A percentile compares a stretch with the other conserved stretches of the same genome.
phyloP scores from a whole-genome alignment of 2,329 filamentous ascomycete species.

The Cucurbitaria berberidis region DNA sequence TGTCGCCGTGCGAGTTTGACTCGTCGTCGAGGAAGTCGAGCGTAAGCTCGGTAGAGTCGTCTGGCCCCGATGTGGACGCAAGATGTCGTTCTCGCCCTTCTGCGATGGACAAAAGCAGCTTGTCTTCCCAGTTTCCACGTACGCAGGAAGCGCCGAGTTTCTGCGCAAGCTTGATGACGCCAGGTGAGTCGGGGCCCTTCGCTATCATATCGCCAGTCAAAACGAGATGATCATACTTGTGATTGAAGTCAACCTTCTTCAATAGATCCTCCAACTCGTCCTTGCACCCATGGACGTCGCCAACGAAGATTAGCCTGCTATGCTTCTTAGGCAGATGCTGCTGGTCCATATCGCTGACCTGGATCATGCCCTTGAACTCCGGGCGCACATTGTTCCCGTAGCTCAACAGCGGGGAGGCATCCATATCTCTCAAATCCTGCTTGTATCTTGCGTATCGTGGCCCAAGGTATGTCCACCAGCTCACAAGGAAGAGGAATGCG shows the following conservation, averaged over 20 bases:
- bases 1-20: conserved; percentile 41
- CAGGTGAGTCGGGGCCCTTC: conserved; percentile 80
- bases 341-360: conserved; percentile 57
- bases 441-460: conserved; percentile 46
- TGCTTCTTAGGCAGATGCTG: conserved; percentile 53
- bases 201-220: conserved; percentile 61
- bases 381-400: conserved; percentile 58
- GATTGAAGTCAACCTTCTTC: conserved; percentile 67
- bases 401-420: conserved; percentile 28
- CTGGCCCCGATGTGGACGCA: conserved; percentile 25
- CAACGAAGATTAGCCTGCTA: conserved; percentile 77
- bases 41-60: conserved; percentile 42
- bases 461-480: conserved; percentile 47
- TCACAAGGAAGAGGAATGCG: conserved; percentile 37
- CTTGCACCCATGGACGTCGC: conserved; percentile 91
- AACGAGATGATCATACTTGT: conserved; percentile 57
- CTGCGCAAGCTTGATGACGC: conserved; percentile 78
- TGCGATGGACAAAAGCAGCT: conserved; percentile 71
- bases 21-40: conserved; percentile 39
- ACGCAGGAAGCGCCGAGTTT: conserved; percentile 78
- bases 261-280: conserved; percentile 67
- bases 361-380: conserved; percentile 57
- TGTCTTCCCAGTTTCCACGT: conserved; percentile 92
- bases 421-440: conserved; percentile 45
- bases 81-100: conserved; percentile 39